Evolutionary conservation across 257 asterid species (phyloP).

Genomic region (Solanum dulcamara): DNA sequence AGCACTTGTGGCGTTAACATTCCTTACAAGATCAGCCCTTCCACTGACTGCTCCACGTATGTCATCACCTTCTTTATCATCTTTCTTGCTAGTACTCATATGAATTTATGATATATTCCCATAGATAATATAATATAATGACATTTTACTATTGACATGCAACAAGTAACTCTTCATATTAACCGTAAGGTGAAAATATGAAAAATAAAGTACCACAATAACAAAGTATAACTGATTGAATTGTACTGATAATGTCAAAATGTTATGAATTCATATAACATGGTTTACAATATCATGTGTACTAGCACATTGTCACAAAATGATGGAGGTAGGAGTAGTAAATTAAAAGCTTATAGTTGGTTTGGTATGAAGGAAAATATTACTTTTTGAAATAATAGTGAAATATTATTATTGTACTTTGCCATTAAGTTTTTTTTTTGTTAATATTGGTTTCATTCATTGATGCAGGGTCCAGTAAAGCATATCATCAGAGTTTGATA

Average conservation of each 20-base stretch:
- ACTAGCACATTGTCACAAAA: not conserved
- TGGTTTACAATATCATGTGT: not conserved
- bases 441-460: not conserved
- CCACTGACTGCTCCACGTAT: conserved; percentile 12
- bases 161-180: not conserved
- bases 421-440: not conserved
- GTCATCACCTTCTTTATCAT: not conserved
- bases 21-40: conserved; percentile 13
- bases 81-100: no score
- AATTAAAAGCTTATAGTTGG: not conserved
- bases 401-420: no score
- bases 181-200: not conserved
- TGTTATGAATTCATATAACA: not conserved
- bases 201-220: no score
- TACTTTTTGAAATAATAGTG: no score
- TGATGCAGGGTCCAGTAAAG: not conserved
- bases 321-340: not conserved
- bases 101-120: not conserved
- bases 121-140: not conserved
- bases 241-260: not conserved
- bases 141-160: not conserved
- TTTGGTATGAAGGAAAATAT: no score
- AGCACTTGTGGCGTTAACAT: not conserved
- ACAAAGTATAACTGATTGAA: not conserved
- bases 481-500: not conserved